A percentile compares a stretch with the other conserved stretches of the same genome.
These are phyloP conservation scores for Trichoderma erinaceum DNA, from an alignment of 495 filamentous ascomycete species.

Conservation along the genomic window DNA sequence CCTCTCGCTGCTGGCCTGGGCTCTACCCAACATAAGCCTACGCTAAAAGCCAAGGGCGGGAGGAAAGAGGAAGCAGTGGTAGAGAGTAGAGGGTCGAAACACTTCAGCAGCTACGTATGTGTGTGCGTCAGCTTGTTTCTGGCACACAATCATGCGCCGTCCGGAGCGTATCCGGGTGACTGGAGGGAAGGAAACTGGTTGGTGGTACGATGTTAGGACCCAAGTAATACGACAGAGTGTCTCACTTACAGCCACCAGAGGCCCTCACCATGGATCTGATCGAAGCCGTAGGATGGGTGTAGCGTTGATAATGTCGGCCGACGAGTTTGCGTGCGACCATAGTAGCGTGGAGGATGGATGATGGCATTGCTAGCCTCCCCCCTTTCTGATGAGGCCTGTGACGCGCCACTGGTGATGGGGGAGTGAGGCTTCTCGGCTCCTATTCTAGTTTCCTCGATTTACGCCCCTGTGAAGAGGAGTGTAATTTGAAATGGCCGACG, in stretches of 20 bases:
- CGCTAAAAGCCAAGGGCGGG: not conserved
- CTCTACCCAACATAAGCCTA: not conserved
- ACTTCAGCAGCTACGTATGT: not conserved
- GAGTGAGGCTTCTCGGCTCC: not conserved
- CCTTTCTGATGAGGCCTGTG: not conserved
- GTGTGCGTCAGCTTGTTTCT: conserved; percentile 6
- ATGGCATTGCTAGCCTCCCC: conserved; percentile 6
- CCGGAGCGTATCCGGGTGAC: conserved; percentile 5
- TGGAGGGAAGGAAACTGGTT: conserved; percentile 8
- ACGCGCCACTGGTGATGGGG: not conserved
- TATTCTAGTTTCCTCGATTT: not conserved
- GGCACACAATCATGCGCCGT: not conserved
- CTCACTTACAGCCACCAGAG: conserved; percentile 4
- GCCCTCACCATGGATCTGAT: not conserved
- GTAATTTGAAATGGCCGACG: not conserved
- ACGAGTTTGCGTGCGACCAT: conserved; percentile 5
- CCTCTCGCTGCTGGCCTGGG: not conserved
- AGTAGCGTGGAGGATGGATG: not conserved
- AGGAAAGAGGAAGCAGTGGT: not conserved
- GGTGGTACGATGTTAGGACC: not conserved
- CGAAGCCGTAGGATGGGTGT: not conserved
- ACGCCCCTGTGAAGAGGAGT: not conserved
- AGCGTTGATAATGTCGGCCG: conserved; percentile 9
- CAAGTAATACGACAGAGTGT: not conserved
- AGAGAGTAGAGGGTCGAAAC: not conserved